Evolutionary conservation across 2,329 filamentous ascomycete species (phyloP), one percentile per base, ranked within the genome.

Genomic region (Colletotrichum falcatum): DNA sequence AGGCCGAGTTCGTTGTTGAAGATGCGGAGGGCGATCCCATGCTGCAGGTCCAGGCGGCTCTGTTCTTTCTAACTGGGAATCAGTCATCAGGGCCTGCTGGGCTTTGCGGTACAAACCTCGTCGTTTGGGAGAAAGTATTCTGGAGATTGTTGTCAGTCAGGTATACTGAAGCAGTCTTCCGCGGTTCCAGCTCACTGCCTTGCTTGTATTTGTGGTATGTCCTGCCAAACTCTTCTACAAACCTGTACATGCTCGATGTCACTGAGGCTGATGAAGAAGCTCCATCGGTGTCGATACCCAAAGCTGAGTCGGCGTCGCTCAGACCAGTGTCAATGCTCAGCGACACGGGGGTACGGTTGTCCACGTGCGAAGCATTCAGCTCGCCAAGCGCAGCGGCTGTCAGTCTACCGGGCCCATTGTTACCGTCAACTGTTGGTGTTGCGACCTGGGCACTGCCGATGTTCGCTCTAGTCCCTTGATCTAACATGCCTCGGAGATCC

Each of bases 11-110:
- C 18, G 1, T 48, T 54, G 30, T 68, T 51, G 53, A 71, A 60
- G 39, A 71, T 71, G 44, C 68, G 68, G 37, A 71, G 68, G 3
- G 68, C 65, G 35, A 83, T 74, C 42, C 78, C 75, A 67, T 83
- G 81, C 68, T 83, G 82, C 5, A 83, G 73, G 53, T 83, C 80
- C 48, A 84, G 81, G n/a, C 82, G 77, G 49, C 79, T 77, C 62
- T 83, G 82, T 65, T 84, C 82, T 20, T 77, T 53, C 65, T 71
- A 20, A 11, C 23, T 12, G 28, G n/a, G 12, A 14, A 8, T 37
- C 39, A 35, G 46, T 11, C 3, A 5, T 46, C 28, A 9, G 28
- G n/a, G 3, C 35, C 44, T 37, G 42, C 14, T 23, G 8, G n/a
- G 30, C 9, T 35, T 35, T 14, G 42, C 58, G n/a, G 44, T 20